phyloP scores from a whole-genome alignment of 768 basidiomycete genomes.

The Trametes maxima region DNA sequence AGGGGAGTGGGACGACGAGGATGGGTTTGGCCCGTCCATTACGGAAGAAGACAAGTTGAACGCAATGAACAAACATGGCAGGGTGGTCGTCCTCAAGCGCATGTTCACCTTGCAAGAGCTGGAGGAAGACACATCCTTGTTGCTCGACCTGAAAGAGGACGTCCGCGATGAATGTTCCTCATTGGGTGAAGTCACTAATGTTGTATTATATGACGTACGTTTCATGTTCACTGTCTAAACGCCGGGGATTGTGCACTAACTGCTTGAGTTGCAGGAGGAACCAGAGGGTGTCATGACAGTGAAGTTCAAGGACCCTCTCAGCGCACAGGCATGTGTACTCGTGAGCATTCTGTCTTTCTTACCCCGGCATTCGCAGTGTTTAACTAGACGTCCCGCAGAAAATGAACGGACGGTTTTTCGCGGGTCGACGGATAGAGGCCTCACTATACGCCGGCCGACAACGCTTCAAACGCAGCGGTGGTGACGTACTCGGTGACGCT shows the following conservation, averaged over 20 bases:
- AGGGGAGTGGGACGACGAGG: constrained; percentile 92
- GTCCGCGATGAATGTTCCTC: constrained; percentile 91
- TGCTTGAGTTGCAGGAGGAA: constrained; percentile 64
- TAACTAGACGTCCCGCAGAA: constrained; percentile 50
- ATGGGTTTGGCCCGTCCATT: constrained; percentile 79
- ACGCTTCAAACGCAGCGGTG: constrained; percentile 76
- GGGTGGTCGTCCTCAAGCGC: constrained; percentile 91
- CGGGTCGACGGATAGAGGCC: constrained; percentile 81
- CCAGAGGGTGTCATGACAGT: constrained; percentile 93
- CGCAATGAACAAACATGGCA: constrained; percentile 54
- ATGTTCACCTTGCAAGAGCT: constrained; percentile 92
- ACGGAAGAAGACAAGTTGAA: constrained; percentile 54
- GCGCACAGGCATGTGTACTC: constrained; percentile 90
- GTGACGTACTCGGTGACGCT: constrained; percentile 63
- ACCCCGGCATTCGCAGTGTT: too few species aligned
- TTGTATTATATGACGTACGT: constrained; percentile 92
- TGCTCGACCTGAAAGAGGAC: constrained; percentile 95
- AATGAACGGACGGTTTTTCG: constrained; percentile 95
- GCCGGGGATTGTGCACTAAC: not conserved
- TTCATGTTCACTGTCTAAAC: not conserved
- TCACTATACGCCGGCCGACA: constrained; percentile 81
- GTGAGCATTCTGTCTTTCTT: constrained; percentile 46
- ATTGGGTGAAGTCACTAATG: constrained; percentile 93
- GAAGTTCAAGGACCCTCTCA: constrained; percentile 90
- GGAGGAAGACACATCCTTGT: constrained; percentile 78